Conservation (phyloP, 768 basidiomycete species). For the Rhizopogon roseolus region DNA sequence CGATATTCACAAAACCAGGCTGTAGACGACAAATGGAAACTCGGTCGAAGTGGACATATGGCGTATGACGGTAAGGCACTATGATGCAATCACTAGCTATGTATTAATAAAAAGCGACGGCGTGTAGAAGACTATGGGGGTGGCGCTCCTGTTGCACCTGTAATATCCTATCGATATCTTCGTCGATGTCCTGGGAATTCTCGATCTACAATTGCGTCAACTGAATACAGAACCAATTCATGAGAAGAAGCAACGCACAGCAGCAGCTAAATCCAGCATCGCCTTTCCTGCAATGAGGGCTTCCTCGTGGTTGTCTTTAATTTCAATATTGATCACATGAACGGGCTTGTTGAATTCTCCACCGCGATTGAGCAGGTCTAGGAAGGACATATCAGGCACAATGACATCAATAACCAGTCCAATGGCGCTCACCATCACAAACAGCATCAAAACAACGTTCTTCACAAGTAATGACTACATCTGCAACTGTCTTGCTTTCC, state of each 20-base stretch:
- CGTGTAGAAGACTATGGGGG: slow-evolving; percentile 88
- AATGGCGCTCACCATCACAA: slow-evolving; percentile 74
- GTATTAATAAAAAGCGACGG: slow-evolving; percentile 82
- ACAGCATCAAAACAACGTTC: slow-evolving; percentile 98
- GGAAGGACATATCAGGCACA: neutral
- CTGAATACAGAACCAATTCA: neutral
- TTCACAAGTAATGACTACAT: slow-evolving; percentile 98
- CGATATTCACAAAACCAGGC: too few species aligned
- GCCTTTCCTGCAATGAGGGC: slow-evolving; percentile 94
- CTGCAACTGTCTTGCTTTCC: slow-evolving; percentile 82
- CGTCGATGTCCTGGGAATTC: slow-evolving; percentile 78
- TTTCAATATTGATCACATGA: slow-evolving; percentile 96
- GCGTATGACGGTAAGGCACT: neutral
- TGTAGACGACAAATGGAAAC: too few species aligned
- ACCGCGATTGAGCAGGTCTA: slow-evolving; percentile 82
- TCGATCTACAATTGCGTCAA: slow-evolving; percentile 60
- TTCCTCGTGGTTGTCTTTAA: slow-evolving; percentile 99
- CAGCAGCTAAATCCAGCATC: slow-evolving; percentile 84
- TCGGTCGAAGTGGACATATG: too few species aligned
- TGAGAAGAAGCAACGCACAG: slow-evolving; percentile 50
- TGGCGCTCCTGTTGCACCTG: slow-evolving; percentile 82
- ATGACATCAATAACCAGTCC: slow-evolving; percentile 8
- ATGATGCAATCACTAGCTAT: neutral
- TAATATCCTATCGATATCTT: slow-evolving; percentile 86
- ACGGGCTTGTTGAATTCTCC: slow-evolving; percentile 93